Evolutionary conservation across 352 stramenopile species (phyloP), one percentile per base, ranked within the genome.

Genomic region (Pythium vanterpoolii): DNA sequence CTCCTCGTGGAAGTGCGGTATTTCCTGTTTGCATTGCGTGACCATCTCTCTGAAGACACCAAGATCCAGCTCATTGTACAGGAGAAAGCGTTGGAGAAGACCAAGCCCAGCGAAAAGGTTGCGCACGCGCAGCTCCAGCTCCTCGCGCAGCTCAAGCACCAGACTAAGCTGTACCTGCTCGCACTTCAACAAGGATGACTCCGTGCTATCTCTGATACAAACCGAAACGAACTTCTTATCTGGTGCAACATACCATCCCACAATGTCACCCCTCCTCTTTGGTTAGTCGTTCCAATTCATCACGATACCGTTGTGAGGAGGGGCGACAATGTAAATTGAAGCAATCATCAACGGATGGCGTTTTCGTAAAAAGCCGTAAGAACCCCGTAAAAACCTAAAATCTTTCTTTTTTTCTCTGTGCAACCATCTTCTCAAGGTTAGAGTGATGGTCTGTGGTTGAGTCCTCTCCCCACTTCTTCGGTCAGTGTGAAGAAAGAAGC

Each of bases 121-220:
- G 73, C 64, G 14, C 27, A 70, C 4, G 74, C 76, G 23, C 73
- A 81, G 26, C 50, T 76, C 28, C 68, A 72, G 51, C 71, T 93
- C 43, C 57, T 89, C 30, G 78, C 74, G 42, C 79, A 93, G 69
- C 74, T 93, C 66, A 89, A 93, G 69, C 76, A 87, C 46, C 79
- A 91, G 56, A 91, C 74, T 58, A 89, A 91, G 61, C 60, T 92
- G 40, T 93, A 95, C 56, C 66, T 87, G 18, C 72, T 94, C 24
- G 72, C 79, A 46, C 71, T 89, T 76, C 66, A 72, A 72, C 64
- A 72, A 62, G 31, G 26, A 3, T 67, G 45, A 62, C 23, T 34
- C 44, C 21, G 45, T 34, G 34, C 51, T 56, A 45, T 49, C 26
- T 21, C 42, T 4, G 54, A 36, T 61, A 61, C 10, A 18, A 61